Evolutionary conservation across 208 protist species (phyloP), one percentile per base, ranked within the genome.

Genomic region (Plasmodiophora brassicae): DNA sequence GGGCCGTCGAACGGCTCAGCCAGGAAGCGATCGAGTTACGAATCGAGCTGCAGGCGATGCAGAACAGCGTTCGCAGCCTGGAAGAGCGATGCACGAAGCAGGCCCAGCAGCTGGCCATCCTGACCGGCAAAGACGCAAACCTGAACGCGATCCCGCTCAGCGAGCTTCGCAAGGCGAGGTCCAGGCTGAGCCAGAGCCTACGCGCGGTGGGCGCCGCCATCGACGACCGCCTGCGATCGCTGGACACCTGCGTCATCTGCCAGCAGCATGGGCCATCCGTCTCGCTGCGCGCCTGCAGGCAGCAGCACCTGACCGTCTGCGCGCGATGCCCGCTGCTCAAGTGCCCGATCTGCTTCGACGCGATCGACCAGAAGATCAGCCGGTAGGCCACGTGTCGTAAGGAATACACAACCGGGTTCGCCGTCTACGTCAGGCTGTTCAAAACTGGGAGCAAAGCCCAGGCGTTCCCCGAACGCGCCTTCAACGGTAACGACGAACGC

Each of bases 261-360:
- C 65, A 78, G n/a, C 32, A 5, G 65, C 10, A 5, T 78, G 65
- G 5, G 10, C 5, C 14, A n/a, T 14, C 32, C 65, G 41, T 5
- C n/a, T 36, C 5, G 10, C n/a, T 78, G n/a, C 32, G 65, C 10
- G 32, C 65, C 10, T 78, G 65, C 41, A n/a, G 65, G 10, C 65
- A 78, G n/a, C 65, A 78, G 65, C 65, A 78, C 41, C 65, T 78
- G 32, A 78, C n/a, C 20, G 65, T 78, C n/a, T 78, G 65, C 41
- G 41, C n/a, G 5, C 65, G 65, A 38, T 78, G 65, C n/a, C 10
- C 20, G 10, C 32, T 78, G 65, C 20, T 5, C 14, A 78, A 78
- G 41, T 78, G 65, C 65, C 65, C 65, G 41, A 78, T 78, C 65
- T 78, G 65, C n/a, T 38, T 44, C 5, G 65, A 78, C 65, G 32